Percentiles rank a stretch among this genome's conserved stretches.
These are phyloP conservation scores for Aspergillus quadrilineatus DNA, from an alignment of 2,329 filamentous ascomycete genomes.

Conservation along the genomic window DNA sequence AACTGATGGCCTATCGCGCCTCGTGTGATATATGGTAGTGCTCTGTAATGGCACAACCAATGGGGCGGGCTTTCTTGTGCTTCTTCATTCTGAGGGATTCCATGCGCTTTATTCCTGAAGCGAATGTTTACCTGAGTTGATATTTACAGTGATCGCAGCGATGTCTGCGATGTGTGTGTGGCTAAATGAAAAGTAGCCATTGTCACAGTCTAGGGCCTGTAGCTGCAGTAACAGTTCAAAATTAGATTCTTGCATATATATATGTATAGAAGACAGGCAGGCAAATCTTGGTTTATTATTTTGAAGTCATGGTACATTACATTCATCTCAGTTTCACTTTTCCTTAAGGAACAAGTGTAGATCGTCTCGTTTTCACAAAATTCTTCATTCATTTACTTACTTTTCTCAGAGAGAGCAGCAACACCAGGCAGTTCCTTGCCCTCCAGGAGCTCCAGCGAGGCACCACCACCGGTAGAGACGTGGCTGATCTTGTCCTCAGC, in stretches of 20 bases:
- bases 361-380: conserved; percentile 1
- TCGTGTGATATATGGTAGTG: too few relatives aligned
- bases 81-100: too few relatives aligned
- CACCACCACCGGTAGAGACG: conserved; percentile 95
- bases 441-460: conserved; percentile 92
- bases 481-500: conserved; percentile 97
- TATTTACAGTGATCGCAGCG: too few relatives aligned
- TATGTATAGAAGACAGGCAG: neutral
- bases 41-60: too few relatives aligned
- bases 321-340: conserved; percentile 19
- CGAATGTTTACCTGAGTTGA: too few relatives aligned
- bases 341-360: neutral
- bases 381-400: conserved; percentile 52
- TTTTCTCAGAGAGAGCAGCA: conserved; percentile 69
- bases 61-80: too few relatives aligned
- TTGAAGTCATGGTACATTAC: conserved; percentile 39
- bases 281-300: conserved; percentile 20
- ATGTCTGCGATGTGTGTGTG: too few relatives aligned
- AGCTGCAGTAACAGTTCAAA: conserved; percentile 21
- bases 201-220: conserved; percentile 31
- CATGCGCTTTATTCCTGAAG: too few relatives aligned
- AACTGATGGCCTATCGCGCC: too few relatives aligned
- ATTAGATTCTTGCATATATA: conserved; percentile 23
- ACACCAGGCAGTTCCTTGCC: conserved; percentile 97
- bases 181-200: neutral